Conservation (phyloP, 2,329 filamentous ascomycete genomes). For the Lachnellula cervina region DNA sequence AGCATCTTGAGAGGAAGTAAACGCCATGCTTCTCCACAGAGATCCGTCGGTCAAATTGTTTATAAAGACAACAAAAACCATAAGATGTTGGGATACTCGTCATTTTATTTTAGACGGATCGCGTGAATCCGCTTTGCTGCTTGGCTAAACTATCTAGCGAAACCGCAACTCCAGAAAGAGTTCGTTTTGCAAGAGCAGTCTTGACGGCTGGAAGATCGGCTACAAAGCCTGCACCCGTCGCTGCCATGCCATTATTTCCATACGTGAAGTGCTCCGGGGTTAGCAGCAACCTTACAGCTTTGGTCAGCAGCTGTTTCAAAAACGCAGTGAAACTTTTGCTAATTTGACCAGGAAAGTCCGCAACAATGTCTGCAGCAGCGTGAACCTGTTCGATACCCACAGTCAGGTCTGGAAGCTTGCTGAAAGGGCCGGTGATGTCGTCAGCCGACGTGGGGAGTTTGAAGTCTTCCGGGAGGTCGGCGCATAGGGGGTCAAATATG, state of each 20-base stretch:
- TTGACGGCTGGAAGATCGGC: neutral
- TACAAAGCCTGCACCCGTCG: neutral
- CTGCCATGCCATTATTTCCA: neutral
- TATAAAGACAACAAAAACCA: too few relatives aligned
- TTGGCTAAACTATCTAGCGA: too few relatives aligned
- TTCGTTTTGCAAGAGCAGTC: neutral
- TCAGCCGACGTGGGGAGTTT: neutral
- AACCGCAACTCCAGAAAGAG: too few relatives aligned
- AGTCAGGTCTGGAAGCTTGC: neutral
- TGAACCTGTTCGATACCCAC: neutral
- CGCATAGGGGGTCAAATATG: neutral
- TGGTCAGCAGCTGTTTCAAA: neutral
- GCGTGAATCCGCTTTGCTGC: too few relatives aligned
- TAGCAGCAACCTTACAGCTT: neutral
- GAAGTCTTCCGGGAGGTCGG: neutral
- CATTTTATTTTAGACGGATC: too few relatives aligned
- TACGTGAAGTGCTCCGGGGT: conserved; percentile 1
- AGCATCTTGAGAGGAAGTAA: too few relatives aligned
- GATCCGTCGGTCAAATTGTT: too few relatives aligned
- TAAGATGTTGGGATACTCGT: too few relatives aligned
- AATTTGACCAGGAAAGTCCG: neutral
- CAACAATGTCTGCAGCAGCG: neutral
- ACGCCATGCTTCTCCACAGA: too few relatives aligned
- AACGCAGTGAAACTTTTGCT: neutral
- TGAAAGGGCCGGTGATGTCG: neutral